Conservation (phyloP, 345 rosid species). For the Durio zibethinus region DNA sequence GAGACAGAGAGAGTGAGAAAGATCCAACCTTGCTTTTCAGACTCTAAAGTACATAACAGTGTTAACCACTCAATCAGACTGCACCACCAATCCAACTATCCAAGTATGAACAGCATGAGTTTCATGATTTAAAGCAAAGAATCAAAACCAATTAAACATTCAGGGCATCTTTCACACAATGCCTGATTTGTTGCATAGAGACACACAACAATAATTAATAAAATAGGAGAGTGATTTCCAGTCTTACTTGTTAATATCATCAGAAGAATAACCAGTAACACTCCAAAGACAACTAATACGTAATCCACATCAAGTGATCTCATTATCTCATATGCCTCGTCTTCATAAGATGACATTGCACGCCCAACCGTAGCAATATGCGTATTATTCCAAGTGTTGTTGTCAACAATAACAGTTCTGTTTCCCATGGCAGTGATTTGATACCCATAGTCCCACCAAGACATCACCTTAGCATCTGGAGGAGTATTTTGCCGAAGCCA, state of each 20-base stretch:
- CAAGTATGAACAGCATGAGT: slow-evolving; percentile 12
- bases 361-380: slow-evolving; percentile 99
- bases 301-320: slow-evolving; percentile 93
- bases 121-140: background rate
- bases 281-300: slow-evolving; percentile 95
- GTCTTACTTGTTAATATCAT: slow-evolving; percentile 95
- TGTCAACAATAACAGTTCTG: slow-evolving; percentile 96
- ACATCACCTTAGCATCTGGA: slow-evolving; percentile 93
- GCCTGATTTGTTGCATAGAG: background rate
- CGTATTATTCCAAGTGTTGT: slow-evolving; percentile 98
- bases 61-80: background rate
- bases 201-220: background rate
- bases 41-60: background rate
- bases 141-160: background rate
- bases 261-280: slow-evolving; percentile 96
- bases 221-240: background rate
- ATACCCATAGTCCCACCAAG: slow-evolving; percentile 99
- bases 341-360: slow-evolving; percentile 97
- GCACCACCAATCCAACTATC: background rate
- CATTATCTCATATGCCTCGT: slow-evolving; percentile 94
- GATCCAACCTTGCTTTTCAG: background rate
- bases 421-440: slow-evolving; percentile 99
- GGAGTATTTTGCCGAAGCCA: slow-evolving; percentile 99
- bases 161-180: background rate
- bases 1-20: too few relatives aligned